phyloP scores from a whole-genome alignment of 1,284 basidiomycete species.

The Papiliotrema fonsecae region DNA sequence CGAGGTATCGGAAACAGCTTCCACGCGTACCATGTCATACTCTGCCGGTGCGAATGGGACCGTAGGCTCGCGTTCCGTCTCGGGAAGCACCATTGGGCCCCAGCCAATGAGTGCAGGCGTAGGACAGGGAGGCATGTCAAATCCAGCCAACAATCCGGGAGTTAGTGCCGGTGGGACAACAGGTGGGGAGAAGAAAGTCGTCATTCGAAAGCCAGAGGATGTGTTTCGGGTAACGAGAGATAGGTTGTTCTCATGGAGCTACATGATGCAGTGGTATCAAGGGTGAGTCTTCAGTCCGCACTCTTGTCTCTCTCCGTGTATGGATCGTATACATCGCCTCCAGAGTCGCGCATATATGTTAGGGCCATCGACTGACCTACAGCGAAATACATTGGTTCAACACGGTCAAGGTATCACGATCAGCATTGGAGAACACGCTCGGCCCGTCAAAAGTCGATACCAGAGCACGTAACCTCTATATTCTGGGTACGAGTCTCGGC shows the following conservation, averaged over 20 bases:
- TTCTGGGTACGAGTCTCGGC: constrained; percentile 50
- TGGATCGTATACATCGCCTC: no score
- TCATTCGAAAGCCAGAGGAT: constrained; percentile 34
- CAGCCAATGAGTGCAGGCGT: neutral
- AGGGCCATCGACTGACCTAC: neutral
- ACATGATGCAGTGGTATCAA: constrained; percentile 45
- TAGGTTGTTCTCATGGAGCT: constrained; percentile 39
- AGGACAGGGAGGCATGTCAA: no score
- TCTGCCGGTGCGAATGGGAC: neutral
- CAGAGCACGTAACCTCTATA: constrained; percentile 45
- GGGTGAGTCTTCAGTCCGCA: constrained; percentile 36
- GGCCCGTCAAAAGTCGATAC: constrained; percentile 37
- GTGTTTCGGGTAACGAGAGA: constrained; percentile 36
- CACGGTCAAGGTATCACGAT: constrained; percentile 37
- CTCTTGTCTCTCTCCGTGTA: no score
- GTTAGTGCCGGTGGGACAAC: constrained; percentile 2
- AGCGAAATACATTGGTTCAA: constrained; percentile 46
- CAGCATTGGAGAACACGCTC: constrained; percentile 31
- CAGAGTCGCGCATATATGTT: no score
- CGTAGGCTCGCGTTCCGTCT: neutral
- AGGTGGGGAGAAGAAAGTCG: constrained; percentile 1
- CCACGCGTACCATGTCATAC: neutral
- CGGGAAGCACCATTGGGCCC: neutral
- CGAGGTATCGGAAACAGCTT: neutral
- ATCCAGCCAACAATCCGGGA: no score